Percentiles rank a stretch among this genome's conserved stretches.
phyloP scores from a whole-genome alignment of 2,329 filamentous ascomycete species.

The Lachnellula hyalina region DNA sequence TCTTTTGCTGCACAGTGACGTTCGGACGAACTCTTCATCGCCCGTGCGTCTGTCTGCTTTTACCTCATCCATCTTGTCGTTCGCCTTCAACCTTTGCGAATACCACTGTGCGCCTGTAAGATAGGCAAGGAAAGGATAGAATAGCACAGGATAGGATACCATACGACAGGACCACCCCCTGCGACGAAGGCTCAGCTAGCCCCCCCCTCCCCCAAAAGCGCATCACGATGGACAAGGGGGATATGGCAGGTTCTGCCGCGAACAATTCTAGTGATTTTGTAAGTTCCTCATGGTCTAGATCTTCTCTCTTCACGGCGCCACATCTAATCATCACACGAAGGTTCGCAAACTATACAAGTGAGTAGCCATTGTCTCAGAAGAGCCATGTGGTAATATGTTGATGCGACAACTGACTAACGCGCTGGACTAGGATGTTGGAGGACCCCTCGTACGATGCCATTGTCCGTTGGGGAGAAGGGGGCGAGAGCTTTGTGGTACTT shows the following conservation, averaged over 20 bases:
- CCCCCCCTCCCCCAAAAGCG: background rate
- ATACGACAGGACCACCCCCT: background rate
- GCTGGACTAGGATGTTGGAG: slow-evolving; percentile 76
- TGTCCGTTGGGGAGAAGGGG: slow-evolving; percentile 91
- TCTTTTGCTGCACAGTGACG: background rate
- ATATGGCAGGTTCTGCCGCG: slow-evolving; percentile 35
- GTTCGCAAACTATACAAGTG: slow-evolving; percentile 99
- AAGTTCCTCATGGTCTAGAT: slow-evolving; percentile 39
- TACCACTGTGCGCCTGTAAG: too few species aligned
- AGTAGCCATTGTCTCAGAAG: slow-evolving; percentile 30
- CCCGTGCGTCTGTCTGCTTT: background rate
- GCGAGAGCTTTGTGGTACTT: slow-evolving; percentile 93
- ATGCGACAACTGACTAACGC: slow-evolving; percentile 23
- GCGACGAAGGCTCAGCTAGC: background rate
- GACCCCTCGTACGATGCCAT: slow-evolving; percentile 89
- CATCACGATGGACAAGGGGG: slow-evolving; percentile 31
- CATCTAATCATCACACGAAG: slow-evolving; percentile 43
- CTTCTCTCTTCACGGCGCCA: background rate
- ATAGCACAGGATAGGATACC: too few species aligned
- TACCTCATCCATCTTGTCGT: too few species aligned
- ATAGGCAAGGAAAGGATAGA: too few species aligned
- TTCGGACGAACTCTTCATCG: background rate
- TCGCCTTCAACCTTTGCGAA: too few species aligned
- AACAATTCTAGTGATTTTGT: slow-evolving; percentile 97
- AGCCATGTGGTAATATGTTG: slow-evolving; percentile 26